Base-by-base conservation (phyloP, 306 rosid species). In the Cucurbita moschata region DNA sequence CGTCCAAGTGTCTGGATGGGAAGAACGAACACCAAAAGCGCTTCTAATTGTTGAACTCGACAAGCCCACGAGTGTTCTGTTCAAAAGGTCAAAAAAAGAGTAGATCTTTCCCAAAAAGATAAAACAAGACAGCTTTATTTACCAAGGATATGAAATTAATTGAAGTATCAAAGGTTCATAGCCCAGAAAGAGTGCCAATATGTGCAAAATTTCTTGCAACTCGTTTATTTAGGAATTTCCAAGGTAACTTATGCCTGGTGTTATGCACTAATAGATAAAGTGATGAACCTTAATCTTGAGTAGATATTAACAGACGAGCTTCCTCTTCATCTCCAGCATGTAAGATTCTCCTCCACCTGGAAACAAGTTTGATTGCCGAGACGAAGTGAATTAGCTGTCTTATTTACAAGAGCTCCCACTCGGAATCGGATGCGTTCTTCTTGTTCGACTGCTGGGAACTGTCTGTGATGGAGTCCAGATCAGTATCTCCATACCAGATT, bases 341-440 rank as follows among this genome's bases (percentile, higher is more conserved):
- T 16, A 50, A 23, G 57, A 69, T 69, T 44, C 12, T 23, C 74
- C 74, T 23, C 57, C n/a, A 14, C 58, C 44, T 13, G 58, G 23
- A 49, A 67, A 50, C 74, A 10, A n/a, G 50, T 50, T 46, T 30
- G 60, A 49, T 70, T 74, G 58, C 77, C 26, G 63, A 13, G 69
- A 74, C 15, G 15, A 42, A 58, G 18, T 42, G 68, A 70, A 62
- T 56, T 54, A 72, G 75, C 60, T 47, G 62, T 75, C 53, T 7
- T 78, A 82, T 80, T 65, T 84, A 84, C 79, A 94, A 74, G 19
- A 94, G 81, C 88, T 94, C 97, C 99, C 99, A 94, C 47, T 85
- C 97, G 50, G 78, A 71, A 73, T 94, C 99, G 71, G 83, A 78
- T 61, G 23, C 72, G 63, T 75, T 78, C 77, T 62, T 67, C 0